Evolutionary conservation across 139 green algal genomes (phyloP).

Genomic region (Haematococcus sp.): DNA sequence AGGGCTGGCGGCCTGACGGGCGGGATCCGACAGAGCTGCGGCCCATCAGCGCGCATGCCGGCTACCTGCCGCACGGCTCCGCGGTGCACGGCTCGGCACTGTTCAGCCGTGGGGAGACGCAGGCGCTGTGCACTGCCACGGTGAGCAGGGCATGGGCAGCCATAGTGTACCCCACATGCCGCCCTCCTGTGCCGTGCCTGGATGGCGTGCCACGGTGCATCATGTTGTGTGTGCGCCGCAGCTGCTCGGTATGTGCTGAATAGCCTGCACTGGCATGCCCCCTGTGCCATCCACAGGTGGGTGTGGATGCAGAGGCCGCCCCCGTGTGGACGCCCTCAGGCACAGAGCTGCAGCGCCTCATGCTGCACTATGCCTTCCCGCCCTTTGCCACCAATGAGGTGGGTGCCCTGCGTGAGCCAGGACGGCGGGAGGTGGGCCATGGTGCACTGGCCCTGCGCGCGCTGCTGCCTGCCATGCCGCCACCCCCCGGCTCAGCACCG

Average conservation of each 20-base stretch:
- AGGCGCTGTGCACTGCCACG: conserved; percentile 22
- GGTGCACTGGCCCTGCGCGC: conserved; percentile 24
- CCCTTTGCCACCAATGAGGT: conserved; percentile 41
- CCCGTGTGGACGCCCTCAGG: not conserved
- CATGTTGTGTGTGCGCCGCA: no score
- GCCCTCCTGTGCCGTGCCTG: no score
- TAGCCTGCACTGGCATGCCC: no score
- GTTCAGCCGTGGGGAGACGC: conserved; percentile 45
- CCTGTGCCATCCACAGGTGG: no score
- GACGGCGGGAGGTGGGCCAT: conserved; percentile 46
- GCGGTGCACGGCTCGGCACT: conserved; percentile 1
- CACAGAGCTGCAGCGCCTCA: conserved; percentile 33
- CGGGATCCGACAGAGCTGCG: conserved; percentile 45
- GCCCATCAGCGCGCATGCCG: not conserved
- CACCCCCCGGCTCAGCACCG: no score
- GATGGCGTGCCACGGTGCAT: not conserved
- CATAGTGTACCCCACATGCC: no score
- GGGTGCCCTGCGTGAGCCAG: not conserved
- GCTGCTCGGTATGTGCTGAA: no score
- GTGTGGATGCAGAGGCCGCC: not conserved
- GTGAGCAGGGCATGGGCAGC: no score
- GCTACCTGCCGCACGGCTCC: conserved; percentile 21
- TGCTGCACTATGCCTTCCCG: conserved; percentile 55
- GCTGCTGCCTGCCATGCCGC: not conserved
- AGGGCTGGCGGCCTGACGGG: conserved; percentile 42